Evolutionary conservation across 441 rosid genomes (phyloP), one percentile per base, ranked within the genome.

Genomic region (Viola pubescens): DNA sequence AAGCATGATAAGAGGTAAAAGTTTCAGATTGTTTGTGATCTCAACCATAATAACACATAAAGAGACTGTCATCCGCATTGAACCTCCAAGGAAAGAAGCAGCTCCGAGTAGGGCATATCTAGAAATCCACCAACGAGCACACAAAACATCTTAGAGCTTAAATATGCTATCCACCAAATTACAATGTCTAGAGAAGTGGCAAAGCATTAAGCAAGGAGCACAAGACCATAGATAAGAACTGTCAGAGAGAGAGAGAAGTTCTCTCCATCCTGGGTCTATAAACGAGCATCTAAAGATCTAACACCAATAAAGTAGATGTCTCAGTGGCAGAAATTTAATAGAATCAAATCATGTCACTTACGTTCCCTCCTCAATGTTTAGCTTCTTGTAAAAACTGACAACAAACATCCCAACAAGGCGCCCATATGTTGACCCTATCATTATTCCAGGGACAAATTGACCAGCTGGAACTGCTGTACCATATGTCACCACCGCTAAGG

Each of bases 401-500:
- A 87, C 96, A 76, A 90, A 81, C 94, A 94, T 86, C 76, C 97
- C 99, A 59, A 94, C 95, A 70, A 94, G 87, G 52, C 99, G 97
- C 60, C 99, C 99, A 65, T 90, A 94, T 38, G 97, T 90, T 61
- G 99, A 90, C 56, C 99, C 99, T 65, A 88, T 94, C 96, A 94
- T 83, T 74, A 94, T 94, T 70, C 97, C 97, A 61, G 97, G 99
- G 75, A 94, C 85, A 81, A 94, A 94, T 73, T 90, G 99, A 52
- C 99, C 99, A 62, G 97, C 96, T 57, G 99, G 99, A 76, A 94
- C 96, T 74, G 99, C 99, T 41, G 87, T 75, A 52, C 99, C 99
- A 80, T 83, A 94, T 65, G 99, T 94, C 67, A 90, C 80, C 75
- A 94, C 99, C 37, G 99, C 94, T 74, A 94, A 79, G 45, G 87